A percentile compares a stretch with the other conserved stretches of the same genome.
phyloP scores from a whole-genome alignment of 345 rosid genomes.

The Moricandia arvensis region DNA sequence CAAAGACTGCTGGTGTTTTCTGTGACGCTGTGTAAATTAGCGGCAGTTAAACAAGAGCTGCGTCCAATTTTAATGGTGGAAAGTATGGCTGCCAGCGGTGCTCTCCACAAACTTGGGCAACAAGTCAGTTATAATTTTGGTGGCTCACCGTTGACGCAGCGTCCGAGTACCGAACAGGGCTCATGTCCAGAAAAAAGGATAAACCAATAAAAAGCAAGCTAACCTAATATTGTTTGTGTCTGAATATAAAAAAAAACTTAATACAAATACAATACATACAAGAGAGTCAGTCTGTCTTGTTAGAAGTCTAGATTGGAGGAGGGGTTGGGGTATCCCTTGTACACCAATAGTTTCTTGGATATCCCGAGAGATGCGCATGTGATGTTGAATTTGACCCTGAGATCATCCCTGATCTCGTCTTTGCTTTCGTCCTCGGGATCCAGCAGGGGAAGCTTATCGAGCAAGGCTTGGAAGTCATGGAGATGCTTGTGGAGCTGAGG shows the following conservation, averaged over 20 bases:
- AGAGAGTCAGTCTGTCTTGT: not conserved
- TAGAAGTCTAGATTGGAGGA: constrained; percentile 59
- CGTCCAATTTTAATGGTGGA: too few species aligned
- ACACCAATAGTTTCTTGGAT: constrained; percentile 51
- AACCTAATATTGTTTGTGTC: too few species aligned
- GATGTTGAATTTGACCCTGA: constrained; percentile 67
- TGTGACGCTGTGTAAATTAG: too few species aligned
- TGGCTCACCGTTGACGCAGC: too few species aligned
- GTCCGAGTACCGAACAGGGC: too few species aligned
- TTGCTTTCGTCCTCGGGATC: constrained; percentile 67
- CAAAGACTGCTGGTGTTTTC: too few species aligned
- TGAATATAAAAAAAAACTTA: not conserved
- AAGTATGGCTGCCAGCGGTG: too few species aligned
- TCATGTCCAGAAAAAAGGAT: constrained; percentile 22
- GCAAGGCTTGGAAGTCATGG: constrained; percentile 55
- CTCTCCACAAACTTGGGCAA: too few species aligned
- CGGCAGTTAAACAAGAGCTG: too few species aligned
- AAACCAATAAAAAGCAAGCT: not conserved
- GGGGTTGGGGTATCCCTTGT: constrained; percentile 57
- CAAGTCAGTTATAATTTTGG: too few species aligned
- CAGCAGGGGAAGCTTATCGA: constrained; percentile 50
- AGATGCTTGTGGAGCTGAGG: constrained; percentile 55
- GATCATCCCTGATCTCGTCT: constrained; percentile 54
- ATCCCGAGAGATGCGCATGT: constrained; percentile 63
- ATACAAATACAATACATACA: constrained; percentile 2